Conservation (phyloP, 495 filamentous ascomycete genomes). For the Acidiella bohemica region DNA sequence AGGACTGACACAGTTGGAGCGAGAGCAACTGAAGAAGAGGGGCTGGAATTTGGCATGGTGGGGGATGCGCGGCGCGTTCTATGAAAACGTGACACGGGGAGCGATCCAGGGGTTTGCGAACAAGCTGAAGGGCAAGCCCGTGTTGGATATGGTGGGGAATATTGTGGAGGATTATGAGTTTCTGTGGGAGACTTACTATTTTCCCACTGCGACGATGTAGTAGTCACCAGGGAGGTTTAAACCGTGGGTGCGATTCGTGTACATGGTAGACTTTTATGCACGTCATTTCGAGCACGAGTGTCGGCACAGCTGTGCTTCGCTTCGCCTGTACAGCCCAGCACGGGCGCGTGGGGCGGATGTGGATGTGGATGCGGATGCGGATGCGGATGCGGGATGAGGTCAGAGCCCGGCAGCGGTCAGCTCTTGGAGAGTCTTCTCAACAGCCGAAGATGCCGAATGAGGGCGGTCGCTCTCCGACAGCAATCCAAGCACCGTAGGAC, state of each 20-base stretch:
- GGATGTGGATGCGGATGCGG: too few relatives aligned
- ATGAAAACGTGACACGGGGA: slow-evolving; percentile 81
- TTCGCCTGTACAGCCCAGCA: too few relatives aligned
- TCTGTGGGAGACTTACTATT: slow-evolving; percentile 96
- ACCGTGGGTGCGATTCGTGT: background rate
- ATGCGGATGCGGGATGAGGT: too few relatives aligned
- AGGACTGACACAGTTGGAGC: slow-evolving; percentile 68
- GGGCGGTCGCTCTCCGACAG: too few relatives aligned
- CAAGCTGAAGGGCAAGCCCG: slow-evolving; percentile 58
- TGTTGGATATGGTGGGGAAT: slow-evolving; percentile 66
- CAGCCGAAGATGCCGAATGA: too few relatives aligned
- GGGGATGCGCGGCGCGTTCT: slow-evolving; percentile 88
- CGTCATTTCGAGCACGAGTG: too few relatives aligned
- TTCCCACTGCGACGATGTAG: slow-evolving; percentile 58
- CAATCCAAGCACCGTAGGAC: too few relatives aligned
- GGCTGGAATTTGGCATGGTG: slow-evolving; percentile 91
- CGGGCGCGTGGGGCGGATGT: too few relatives aligned
- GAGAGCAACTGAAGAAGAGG: slow-evolving; percentile 70
- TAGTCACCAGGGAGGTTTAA: background rate
- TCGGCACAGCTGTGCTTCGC: too few relatives aligned
- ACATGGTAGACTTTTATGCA: too few relatives aligned
- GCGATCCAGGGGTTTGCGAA: slow-evolving; percentile 34
- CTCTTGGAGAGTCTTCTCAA: too few relatives aligned
- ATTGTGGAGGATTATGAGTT: slow-evolving; percentile 93
- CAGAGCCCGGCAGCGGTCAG: too few relatives aligned